These are phyloP conservation scores for Arbutus unedo DNA, from an alignment of 148 eudicot species.

Conservation along the genomic window DNA sequence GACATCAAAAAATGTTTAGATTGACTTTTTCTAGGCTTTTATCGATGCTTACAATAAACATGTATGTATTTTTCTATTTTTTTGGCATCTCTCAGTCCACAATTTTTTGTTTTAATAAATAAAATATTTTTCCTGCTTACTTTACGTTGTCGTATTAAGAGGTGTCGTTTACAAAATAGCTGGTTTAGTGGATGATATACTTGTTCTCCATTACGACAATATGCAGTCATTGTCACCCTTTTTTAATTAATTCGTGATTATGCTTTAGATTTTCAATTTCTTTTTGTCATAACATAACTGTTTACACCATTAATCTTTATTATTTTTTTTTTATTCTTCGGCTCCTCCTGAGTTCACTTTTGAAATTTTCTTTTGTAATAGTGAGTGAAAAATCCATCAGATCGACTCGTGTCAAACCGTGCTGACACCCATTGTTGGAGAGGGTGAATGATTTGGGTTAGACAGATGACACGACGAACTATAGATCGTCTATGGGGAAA, in stretches of 20 bases:
- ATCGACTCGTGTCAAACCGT: too few relatives aligned
- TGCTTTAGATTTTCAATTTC: constrained; percentile 9
- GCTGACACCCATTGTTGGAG: too few relatives aligned
- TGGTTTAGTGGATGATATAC: constrained; percentile 1
- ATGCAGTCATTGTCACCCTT: constrained; percentile 16
- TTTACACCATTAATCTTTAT: background rate
- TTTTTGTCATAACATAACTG: background rate
- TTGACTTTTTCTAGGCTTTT: constrained; percentile 24
- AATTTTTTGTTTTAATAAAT: constrained; percentile 4
- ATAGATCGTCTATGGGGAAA: too few relatives aligned
- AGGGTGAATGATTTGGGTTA: background rate
- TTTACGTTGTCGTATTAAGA: background rate
- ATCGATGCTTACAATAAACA: constrained; percentile 8
- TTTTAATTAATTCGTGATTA: constrained; percentile 14
- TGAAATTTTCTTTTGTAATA: too few relatives aligned
- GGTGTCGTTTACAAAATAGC: constrained; percentile 13
- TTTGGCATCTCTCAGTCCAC: constrained; percentile 10
- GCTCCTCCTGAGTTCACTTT: too few relatives aligned
- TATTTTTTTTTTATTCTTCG: too few relatives aligned
- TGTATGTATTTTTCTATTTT: background rate
- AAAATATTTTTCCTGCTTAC: background rate
- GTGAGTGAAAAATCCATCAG: too few relatives aligned
- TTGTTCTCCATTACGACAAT: constrained; percentile 13
- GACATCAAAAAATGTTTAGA: constrained; percentile 16
- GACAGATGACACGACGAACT: background rate